phyloP scores from a whole-genome alignment of 164 flowering plant species.

The Nymphaea thermarum region DNA sequence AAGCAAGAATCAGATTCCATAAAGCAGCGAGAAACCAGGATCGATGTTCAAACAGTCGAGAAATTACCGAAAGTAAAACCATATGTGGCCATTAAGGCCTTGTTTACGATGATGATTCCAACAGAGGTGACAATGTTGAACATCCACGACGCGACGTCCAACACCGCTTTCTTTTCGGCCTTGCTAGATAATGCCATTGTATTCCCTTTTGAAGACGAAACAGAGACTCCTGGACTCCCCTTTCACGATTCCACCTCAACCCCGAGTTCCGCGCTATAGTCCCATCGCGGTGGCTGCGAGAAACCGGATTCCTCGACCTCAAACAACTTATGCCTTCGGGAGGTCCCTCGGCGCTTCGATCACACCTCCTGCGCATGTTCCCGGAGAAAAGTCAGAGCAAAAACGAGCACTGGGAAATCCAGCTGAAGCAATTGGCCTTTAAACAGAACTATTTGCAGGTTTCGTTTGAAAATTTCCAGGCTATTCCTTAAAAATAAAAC shows the following conservation, averaged over 20 bases:
- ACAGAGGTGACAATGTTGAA: conserved; percentile 38
- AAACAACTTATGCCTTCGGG: background rate
- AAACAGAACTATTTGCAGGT: background rate
- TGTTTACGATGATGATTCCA: conserved; percentile 33
- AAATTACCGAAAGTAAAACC: conserved; percentile 32
- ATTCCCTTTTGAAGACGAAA: background rate
- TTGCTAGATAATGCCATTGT: conserved; percentile 26
- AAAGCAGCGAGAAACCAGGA: background rate
- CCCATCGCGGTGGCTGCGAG: no score
- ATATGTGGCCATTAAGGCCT: conserved; percentile 34
- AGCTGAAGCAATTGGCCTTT: background rate
- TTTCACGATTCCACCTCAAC: background rate
- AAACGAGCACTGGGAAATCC: background rate
- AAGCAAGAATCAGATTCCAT: background rate
- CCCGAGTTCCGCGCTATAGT: background rate
- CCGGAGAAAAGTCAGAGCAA: background rate
- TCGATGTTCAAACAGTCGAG: background rate
- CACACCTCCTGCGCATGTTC: background rate
- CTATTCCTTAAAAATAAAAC: background rate
- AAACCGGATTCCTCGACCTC: background rate
- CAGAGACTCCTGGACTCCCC: background rate
- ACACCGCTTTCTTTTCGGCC: conserved; percentile 24
- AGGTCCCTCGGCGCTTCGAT: background rate
- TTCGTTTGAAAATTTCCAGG: background rate
- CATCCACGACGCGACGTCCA: conserved; percentile 35